Evolutionary conservation across 345 rosid species (phyloP), one percentile per base, ranked within the genome.

Genomic region (Raphanus sativus): DNA sequence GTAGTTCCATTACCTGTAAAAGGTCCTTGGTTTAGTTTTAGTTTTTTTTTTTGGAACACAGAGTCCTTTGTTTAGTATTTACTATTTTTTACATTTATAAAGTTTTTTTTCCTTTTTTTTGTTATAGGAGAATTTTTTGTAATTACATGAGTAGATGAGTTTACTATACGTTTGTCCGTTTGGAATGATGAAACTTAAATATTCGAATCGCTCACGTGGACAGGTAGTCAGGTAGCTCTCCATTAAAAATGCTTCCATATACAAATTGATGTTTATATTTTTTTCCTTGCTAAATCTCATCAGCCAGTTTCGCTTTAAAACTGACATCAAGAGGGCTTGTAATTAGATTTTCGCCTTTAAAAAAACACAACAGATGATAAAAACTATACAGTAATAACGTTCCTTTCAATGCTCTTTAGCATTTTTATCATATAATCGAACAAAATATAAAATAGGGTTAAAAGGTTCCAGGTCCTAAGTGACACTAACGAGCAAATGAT

Each of bases 1-100:
- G 56, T 56, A 55, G 15, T 62, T 42, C 76, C 72, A 65, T 71
- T 77, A 77, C 25, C 81, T 64, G 72, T 70, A 8, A 12, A 21
- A 17, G 24, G 32, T 62, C 24, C 63, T 68, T 34, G 21, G 21
- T 21, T 21, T 21, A 21, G 21, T 4, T 28, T 28, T 28, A 28
- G 30, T 28, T 2, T 28, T 28, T 28, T 21, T 21, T 21, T 21
- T 21, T n/a, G n/a, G 21, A 21, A 21, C 21, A 21, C 21, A 21
- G 21, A 21, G 21, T 21, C 21, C 34, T 32, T 32, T 32, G 34
- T 32, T 32, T 32, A 32, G 34, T 32, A 32, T 29, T 32, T 32
- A 21, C 21, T 21, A 21, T 21, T 21, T 21, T 21, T 21, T 21
- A 21, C 21, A 21, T 32, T 32, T 32, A 0, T 2, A 36, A 36